Evolutionary conservation across 257 asterid genomes (phyloP).

Genomic region (Orobanche coerulescens): DNA sequence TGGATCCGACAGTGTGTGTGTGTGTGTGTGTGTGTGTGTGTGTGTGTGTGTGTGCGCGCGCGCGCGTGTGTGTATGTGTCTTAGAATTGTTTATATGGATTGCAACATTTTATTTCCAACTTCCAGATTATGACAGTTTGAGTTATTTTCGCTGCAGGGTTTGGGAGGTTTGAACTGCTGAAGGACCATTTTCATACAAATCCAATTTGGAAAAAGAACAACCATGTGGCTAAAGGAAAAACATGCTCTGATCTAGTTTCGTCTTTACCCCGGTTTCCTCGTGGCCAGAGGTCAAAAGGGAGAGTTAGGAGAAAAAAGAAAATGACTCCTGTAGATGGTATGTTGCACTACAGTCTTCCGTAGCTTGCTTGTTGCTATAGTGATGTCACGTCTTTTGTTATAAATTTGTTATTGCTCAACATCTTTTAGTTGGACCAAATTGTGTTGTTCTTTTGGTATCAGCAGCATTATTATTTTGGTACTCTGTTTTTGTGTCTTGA

Average conservation of each 20-base stretch:
- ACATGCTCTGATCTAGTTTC: neutral
- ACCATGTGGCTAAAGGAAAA: neutral
- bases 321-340: conserved; percentile 11
- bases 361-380: neutral
- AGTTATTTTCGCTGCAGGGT: conserved; percentile 9
- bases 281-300: conserved; percentile 21
- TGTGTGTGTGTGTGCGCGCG: no score
- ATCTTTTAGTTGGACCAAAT: neutral
- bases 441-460: neutral
- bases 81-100: neutral
- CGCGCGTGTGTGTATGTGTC: no score
- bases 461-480: neutral
- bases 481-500: neutral
- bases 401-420: neutral
- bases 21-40: no score
- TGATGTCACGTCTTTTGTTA: neutral
- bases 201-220: conserved; percentile 20
- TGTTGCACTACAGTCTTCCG: neutral
- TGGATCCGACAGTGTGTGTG: no score
- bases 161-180: conserved; percentile 6
- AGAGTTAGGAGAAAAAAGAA: neutral
- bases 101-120: neutral
- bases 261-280: conserved; percentile 1
- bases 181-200: neutral
- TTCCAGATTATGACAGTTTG: conserved; percentile 8